phyloP scores from a whole-genome alignment of 1,284 basidiomycete genomes.

The Melampsora americana region DNA sequence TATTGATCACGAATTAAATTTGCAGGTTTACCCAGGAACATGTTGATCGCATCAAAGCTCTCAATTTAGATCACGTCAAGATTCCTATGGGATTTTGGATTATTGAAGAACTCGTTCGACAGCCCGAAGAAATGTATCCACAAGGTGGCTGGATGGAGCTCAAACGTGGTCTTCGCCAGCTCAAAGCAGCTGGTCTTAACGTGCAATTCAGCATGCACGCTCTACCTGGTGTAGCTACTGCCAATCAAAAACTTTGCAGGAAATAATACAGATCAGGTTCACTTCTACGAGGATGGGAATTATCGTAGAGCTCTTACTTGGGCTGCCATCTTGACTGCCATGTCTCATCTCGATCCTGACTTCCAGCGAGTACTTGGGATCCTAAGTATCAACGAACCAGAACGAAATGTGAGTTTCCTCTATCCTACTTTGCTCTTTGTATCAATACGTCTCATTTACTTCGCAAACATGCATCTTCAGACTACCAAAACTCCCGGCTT shows the following conservation, averaged over 20 bases:
- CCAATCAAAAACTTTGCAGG: slow-evolving; percentile 66
- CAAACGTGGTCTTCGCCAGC: slow-evolving; percentile 38
- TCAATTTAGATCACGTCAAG: slow-evolving; percentile 69
- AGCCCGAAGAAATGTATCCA: slow-evolving; percentile 64
- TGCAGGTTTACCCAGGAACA: slow-evolving; percentile 67
- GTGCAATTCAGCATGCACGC: slow-evolving; percentile 58
- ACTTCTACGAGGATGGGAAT: slow-evolving; percentile 71
- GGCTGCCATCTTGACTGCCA: slow-evolving; percentile 70
- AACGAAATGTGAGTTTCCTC: slow-evolving; percentile 56
- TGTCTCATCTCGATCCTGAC: slow-evolving; percentile 66
- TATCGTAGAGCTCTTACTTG: slow-evolving; percentile 71
- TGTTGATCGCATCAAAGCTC: slow-evolving; percentile 60
- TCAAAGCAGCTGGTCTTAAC: slow-evolving; percentile 33
- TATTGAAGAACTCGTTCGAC: slow-evolving; percentile 66
- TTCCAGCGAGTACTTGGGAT: slow-evolving; percentile 68
- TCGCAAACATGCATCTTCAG: slow-evolving; percentile 5
- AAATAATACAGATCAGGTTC: slow-evolving; percentile 63
- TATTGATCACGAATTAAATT: background rate
- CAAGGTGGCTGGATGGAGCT: slow-evolving; percentile 66
- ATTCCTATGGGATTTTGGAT: slow-evolving; percentile 78
- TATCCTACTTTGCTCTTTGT: slow-evolving; percentile 60
- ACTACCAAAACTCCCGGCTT: slow-evolving; percentile 35
- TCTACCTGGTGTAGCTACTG: slow-evolving; percentile 66
- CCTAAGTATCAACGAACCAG: slow-evolving; percentile 70
- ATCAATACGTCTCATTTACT: background rate